Evolutionary conservation across 108 stramenopile genomes (phyloP).

Genomic region (Thalassiosira profunda): DNA sequence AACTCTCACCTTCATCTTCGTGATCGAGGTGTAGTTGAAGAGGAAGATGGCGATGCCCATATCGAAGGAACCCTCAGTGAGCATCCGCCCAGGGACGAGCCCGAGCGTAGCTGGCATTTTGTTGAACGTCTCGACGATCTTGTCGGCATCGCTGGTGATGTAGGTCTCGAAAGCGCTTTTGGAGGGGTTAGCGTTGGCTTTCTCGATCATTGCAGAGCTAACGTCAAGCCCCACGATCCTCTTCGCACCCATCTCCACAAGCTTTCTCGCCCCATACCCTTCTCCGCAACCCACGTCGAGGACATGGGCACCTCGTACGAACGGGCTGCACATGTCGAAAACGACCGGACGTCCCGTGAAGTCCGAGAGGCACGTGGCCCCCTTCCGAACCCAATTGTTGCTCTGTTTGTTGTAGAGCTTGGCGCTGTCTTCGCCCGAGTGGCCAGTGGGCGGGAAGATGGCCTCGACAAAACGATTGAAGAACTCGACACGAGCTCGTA

Average conservation of each 20-base stretch:
- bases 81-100: too few relatives aligned
- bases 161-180: not conserved
- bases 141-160: not conserved
- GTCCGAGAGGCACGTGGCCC: not conserved
- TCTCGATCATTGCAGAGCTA: not conserved
- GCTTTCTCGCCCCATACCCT: slow-evolving; percentile 4
- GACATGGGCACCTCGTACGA: not conserved
- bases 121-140: too few relatives aligned
- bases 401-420: slow-evolving; percentile 3
- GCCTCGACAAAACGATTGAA: too few relatives aligned
- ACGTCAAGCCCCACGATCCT: slow-evolving; percentile 1
- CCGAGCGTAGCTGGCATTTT: too few relatives aligned
- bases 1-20: slow-evolving; percentile 11
- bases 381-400: not conserved
- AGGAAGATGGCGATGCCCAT: slow-evolving; percentile 14
- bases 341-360: slow-evolving; percentile 7
- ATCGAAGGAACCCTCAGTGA: slow-evolving; percentile 3
- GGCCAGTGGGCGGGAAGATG: too few relatives aligned
- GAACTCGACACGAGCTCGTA: too few relatives aligned
- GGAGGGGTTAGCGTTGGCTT: not conserved
- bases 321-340: not conserved
- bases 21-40: slow-evolving; percentile 8
- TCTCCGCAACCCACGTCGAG: slow-evolving; percentile 4
- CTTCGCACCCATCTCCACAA: not conserved
- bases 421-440: too few relatives aligned